Percentiles rank a stretch among this genome's conserved stretches.
phyloP scores from a whole-genome alignment of 805 yeast species.

The Kluyveromyces dobzhanskii region DNA sequence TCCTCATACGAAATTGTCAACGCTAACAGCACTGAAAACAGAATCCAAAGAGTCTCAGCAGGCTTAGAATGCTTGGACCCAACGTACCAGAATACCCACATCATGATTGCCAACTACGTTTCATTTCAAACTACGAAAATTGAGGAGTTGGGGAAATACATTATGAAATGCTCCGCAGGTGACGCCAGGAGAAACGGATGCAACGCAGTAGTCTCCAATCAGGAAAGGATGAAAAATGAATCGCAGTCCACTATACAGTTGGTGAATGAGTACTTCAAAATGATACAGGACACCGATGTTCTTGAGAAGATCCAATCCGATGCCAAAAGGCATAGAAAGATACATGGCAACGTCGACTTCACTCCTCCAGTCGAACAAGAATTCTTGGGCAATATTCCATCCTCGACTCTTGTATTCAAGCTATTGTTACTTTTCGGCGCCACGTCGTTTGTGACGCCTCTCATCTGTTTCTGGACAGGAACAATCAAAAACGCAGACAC shows the following conservation, averaged over 20 bases:
- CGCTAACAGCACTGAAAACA: no score
- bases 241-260: background rate
- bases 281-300: background rate
- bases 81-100: background rate
- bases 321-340: no score
- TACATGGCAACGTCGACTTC: no score
- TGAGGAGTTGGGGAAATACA: background rate
- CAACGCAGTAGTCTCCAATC: background rate
- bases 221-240: background rate
- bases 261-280: background rate
- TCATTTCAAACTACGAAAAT: background rate
- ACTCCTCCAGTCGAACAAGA: no score
- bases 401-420: background rate
- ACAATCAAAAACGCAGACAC: background rate
- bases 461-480: slow-evolving; percentile 1
- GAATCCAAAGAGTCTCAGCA: no score
- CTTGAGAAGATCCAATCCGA: no score
- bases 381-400: background rate
- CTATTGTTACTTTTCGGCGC: background rate
- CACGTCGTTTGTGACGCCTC: background rate
- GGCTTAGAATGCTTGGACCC: background rate
- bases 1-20: no score
- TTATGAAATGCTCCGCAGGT: background rate
- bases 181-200: background rate
- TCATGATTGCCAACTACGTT: background rate